Conservation (phyloP, 306 rosid genomes). For the Vigna reflexopilosa region DNA sequence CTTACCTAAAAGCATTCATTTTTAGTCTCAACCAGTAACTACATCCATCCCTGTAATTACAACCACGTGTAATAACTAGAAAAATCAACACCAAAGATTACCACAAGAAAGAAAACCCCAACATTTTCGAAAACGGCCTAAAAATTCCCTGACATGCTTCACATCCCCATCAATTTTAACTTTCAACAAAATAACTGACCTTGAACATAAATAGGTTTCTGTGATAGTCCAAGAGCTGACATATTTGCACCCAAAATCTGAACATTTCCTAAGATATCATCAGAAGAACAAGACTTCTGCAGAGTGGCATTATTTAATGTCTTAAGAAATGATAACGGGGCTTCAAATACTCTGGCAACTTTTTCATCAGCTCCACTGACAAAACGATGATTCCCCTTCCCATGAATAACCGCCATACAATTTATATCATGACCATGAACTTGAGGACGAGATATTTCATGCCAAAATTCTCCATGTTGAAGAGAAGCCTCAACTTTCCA, state of each 20-base stretch:
- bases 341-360: slow-evolving; percentile 98
- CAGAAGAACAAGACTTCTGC: slow-evolving; percentile 54
- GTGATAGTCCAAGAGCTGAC: slow-evolving; percentile 99
- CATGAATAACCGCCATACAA: slow-evolving; percentile 72
- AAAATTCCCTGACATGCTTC: neutral
- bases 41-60: neutral
- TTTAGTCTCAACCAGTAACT: slow-evolving; percentile 11
- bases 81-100: slow-evolving; percentile 10
- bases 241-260: slow-evolving; percentile 99
- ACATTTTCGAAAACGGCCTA: slow-evolving; percentile 3
- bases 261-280: slow-evolving; percentile 66
- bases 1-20: slow-evolving; percentile 9
- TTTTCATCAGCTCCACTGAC: slow-evolving; percentile 98
- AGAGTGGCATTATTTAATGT: slow-evolving; percentile 79
- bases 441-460: slow-evolving; percentile 95
- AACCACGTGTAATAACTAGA: neutral
- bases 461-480: slow-evolving; percentile 66
- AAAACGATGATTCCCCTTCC: slow-evolving; percentile 91
- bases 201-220: slow-evolving; percentile 88
- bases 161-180: slow-evolving; percentile 6
- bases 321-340: slow-evolving; percentile 87
- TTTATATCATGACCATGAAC: slow-evolving; percentile 97
- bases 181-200: slow-evolving; percentile 56
- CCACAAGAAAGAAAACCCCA: slow-evolving; percentile 6
- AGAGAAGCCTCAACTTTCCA: slow-evolving; percentile 70